Conservation (phyloP, 768 basidiomycete species). For the Collybia sp. region DNA sequence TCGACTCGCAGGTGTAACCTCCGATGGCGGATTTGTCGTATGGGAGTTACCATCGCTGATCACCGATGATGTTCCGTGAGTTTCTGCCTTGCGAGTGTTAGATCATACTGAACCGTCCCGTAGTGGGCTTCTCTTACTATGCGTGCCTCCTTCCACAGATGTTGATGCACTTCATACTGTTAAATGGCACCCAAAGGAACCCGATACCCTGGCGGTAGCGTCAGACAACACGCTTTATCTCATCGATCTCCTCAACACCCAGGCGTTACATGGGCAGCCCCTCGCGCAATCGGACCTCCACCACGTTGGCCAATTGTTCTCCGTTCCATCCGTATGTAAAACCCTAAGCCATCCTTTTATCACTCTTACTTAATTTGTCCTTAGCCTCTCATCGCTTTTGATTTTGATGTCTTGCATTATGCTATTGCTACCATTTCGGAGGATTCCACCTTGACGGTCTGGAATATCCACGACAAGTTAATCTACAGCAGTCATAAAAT, state of each 20-base stretch:
- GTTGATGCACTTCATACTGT: conserved; percentile 72
- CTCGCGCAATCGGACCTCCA: conserved; percentile 65
- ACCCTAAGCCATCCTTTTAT: conserved; percentile 2
- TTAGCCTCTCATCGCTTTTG: conserved; percentile 78
- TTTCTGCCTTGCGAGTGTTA: conserved; percentile 12
- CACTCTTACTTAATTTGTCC: conserved; percentile 1
- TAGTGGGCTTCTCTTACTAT: conserved; percentile 66
- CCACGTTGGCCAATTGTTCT: conserved; percentile 64
- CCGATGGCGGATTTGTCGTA: conserved; percentile 85
- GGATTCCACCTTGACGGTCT: conserved; percentile 76
- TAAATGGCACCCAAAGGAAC: conserved; percentile 86
- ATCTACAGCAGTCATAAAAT: conserved; percentile 76
- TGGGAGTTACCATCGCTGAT: conserved; percentile 84
- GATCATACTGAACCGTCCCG: conserved; percentile 4
- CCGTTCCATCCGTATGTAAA: conserved; percentile 60
- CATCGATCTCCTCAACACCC: conserved; percentile 64
- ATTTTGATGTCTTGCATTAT: conserved; percentile 75
- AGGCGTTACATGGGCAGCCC: conserved; percentile 58
- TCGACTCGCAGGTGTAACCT: conserved; percentile 80
- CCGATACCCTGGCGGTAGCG: conserved; percentile 78
- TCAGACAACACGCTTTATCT: conserved; percentile 73
- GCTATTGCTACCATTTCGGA: conserved; percentile 79
- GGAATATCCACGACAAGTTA: conserved; percentile 75
- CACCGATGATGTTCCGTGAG: conserved; percentile 84
- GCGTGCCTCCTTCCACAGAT: conserved; percentile 56